These are phyloP conservation scores for Backusella australiensis DNA, from an alignment of 192 early-diverging fungal species.

Conservation along the genomic window DNA sequence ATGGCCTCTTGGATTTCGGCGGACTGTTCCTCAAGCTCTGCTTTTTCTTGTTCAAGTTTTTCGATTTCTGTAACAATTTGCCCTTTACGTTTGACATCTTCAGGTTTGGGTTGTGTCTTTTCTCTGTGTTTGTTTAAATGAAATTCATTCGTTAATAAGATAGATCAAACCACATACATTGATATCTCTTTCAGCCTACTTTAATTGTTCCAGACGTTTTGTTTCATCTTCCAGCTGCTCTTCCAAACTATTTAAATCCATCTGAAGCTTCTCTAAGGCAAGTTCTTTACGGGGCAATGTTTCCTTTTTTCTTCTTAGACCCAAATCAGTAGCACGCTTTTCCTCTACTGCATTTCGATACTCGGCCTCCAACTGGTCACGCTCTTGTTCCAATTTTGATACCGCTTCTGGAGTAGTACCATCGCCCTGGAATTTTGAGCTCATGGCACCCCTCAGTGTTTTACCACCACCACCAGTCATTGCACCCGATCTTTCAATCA, in stretches of 20 bases:
- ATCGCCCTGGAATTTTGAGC: slow-evolving; percentile 63
- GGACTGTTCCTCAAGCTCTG: slow-evolving; percentile 53
- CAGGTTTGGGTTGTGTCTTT: slow-evolving; percentile 48
- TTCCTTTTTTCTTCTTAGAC: slow-evolving; percentile 50
- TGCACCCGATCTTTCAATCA: slow-evolving; percentile 90
- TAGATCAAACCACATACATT: background rate
- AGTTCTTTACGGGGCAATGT: slow-evolving; percentile 59
- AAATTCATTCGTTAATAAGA: background rate
- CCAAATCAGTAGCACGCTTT: slow-evolving; percentile 36
- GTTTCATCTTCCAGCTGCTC: slow-evolving; percentile 68
- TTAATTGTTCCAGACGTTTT: slow-evolving; percentile 57
- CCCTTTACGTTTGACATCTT: slow-evolving; percentile 51
- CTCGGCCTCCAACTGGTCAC: slow-evolving; percentile 55
- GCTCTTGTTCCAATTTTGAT: slow-evolving; percentile 56
- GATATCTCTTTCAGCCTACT: slow-evolving; percentile 31
- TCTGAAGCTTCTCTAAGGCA: slow-evolving; percentile 62
- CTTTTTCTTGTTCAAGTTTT: slow-evolving; percentile 43
- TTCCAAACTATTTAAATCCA: slow-evolving; percentile 68
- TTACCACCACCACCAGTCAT: slow-evolving; percentile 90
- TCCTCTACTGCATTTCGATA: slow-evolving; percentile 49
- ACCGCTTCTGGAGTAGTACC: slow-evolving; percentile 55
- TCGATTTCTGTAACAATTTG: slow-evolving; percentile 50
- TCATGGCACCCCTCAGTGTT: slow-evolving; percentile 84
- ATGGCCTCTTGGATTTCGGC: slow-evolving; percentile 76
- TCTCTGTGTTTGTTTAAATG: slow-evolving; percentile 27